Conservation (phyloP, 1,139 yeast genomes). For the Scheffersomyces titani region DNA sequence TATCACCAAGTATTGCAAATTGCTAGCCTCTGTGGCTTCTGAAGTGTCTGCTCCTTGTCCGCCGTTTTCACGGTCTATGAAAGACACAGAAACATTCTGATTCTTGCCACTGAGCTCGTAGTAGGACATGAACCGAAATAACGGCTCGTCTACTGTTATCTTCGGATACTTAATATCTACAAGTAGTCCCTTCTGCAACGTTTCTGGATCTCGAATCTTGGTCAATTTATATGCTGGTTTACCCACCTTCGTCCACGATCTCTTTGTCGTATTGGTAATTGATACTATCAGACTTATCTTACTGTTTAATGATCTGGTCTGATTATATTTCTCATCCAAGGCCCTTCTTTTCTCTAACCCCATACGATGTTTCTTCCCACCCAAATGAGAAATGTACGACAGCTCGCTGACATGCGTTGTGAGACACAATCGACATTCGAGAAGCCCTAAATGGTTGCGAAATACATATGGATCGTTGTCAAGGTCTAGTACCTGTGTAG, state of each 20-base stretch:
- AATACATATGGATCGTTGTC: conserved; percentile 79
- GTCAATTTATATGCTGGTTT: conserved; percentile 67
- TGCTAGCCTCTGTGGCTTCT: conserved; percentile 36
- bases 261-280: conserved; percentile 33
- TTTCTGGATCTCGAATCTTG: conserved; percentile 64
- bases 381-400: conserved; percentile 77
- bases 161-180: conserved; percentile 59
- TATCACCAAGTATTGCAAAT: conserved; percentile 66
- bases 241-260: conserved; percentile 64
- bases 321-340: conserved; percentile 36
- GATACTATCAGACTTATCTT: conserved; percentile 9
- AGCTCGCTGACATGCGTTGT: conserved; percentile 76
- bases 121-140: conserved; percentile 71
- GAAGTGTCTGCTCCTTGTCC: conserved; percentile 17
- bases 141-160: conserved; percentile 53
- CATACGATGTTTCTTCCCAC: conserved; percentile 75
- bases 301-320: conserved; percentile 1
- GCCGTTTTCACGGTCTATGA: conserved; percentile 20
- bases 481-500: conserved; percentile 60
- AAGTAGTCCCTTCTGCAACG: conserved; percentile 60
- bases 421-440: conserved; percentile 75
- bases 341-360: conserved; percentile 62
- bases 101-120: conserved; percentile 60
- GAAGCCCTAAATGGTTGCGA: conserved; percentile 69
- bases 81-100: conserved; percentile 28